Evolutionary conservation across 148 eudicot species (phyloP).

Genomic region (Bassia scoparia): DNA sequence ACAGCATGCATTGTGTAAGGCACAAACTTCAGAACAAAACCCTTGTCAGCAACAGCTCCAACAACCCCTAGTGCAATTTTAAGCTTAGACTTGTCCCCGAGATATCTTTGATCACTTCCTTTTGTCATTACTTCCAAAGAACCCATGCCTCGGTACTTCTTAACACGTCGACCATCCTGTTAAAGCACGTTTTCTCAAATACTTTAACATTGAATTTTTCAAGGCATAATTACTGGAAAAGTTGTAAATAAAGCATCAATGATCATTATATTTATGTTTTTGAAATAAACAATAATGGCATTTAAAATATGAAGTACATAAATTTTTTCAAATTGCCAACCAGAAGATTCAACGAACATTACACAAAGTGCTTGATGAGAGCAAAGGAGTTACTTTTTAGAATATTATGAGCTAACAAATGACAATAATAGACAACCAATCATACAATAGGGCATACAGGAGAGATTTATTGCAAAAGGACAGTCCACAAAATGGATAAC

Average conservation of each 20-base stretch:
- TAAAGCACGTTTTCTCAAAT: neutral
- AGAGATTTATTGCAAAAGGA: neutral
- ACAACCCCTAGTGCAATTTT: slow-evolving; percentile 95
- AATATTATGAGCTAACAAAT: neutral
- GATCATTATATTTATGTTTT: too few relatives aligned
- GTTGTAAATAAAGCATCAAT: neutral
- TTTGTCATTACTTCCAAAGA: slow-evolving; percentile 92
- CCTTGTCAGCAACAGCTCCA: slow-evolving; percentile 90
- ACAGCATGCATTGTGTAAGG: slow-evolving; percentile 91
- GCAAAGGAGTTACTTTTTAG: neutral
- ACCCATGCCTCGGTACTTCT: slow-evolving; percentile 94
- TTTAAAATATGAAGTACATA: neutral
- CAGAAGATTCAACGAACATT: neutral
- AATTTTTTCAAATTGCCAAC: neutral
- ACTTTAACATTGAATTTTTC: neutral
- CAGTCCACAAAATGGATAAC: neutral
- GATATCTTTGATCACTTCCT: slow-evolving; percentile 88
- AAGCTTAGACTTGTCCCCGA: slow-evolving; percentile 80
- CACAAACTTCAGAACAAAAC: slow-evolving; percentile 70
- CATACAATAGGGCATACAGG: slow-evolving; percentile 24
- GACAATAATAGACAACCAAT: neutral
- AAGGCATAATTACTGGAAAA: neutral
- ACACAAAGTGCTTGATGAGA: neutral
- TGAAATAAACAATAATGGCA: neutral
- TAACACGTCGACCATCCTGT: slow-evolving; percentile 69